These are phyloP conservation scores for Nosema muscidifuracis DNA, from an alignment of 371 early-diverging fungal species.

Conservation along the genomic window DNA sequence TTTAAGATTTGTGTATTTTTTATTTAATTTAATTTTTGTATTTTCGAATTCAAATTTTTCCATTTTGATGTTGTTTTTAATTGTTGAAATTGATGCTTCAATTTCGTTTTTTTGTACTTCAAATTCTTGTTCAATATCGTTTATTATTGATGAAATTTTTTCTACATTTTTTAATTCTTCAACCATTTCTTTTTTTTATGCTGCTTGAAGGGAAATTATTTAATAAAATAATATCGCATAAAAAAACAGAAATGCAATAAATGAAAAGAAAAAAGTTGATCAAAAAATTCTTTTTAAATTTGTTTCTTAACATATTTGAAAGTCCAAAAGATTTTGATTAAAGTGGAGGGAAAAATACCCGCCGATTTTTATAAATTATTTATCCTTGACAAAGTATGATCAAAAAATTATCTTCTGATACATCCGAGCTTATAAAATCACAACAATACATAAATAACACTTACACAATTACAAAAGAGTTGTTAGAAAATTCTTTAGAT, in stretches of 20 bases:
- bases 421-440: slow-evolving; percentile 27
- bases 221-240: no score
- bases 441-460: slow-evolving; percentile 39
- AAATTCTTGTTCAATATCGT: slow-evolving; percentile 3
- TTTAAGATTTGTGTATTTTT: neutral
- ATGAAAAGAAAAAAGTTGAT: no score
- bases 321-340: no score
- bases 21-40: neutral
- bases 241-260: no score
- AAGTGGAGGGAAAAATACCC: no score
- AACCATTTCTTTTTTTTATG: neutral
- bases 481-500: slow-evolving; percentile 91
- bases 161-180: slow-evolving; percentile 1
- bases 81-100: neutral
- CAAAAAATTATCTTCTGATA: slow-evolving; percentile 18
- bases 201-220: slow-evolving; percentile 1
- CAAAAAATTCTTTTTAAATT: no score
- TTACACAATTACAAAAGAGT: slow-evolving; percentile 70
- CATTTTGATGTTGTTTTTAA: neutral
- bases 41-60: neutral
- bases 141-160: neutral
- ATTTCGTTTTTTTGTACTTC: neutral
- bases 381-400: slow-evolving; percentile 9
- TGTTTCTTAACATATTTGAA: no score
- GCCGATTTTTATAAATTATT: neutral